Percentiles rank a stretch among this genome's conserved stretches.
Evolutionary conservation across 2,329 filamentous ascomycete genomes (phyloP).

Genomic region (Paradendryphiella salina): DNA sequence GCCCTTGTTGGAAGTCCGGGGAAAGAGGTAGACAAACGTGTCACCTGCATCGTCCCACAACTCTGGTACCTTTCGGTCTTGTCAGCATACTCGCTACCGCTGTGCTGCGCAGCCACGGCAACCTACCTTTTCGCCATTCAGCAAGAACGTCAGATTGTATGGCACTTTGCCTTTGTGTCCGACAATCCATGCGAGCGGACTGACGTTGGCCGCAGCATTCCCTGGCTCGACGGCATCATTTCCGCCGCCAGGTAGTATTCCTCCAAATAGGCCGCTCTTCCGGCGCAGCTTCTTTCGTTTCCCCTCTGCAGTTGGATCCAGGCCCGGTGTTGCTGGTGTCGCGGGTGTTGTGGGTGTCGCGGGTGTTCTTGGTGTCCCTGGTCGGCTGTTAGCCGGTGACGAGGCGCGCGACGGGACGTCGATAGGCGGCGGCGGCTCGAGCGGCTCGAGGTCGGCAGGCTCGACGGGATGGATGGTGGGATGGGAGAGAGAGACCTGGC

Average conservation of each 20-base stretch:
- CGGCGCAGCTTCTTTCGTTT: constrained; percentile 42
- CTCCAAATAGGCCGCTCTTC: constrained; percentile 42
- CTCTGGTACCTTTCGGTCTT: constrained; percentile 54
- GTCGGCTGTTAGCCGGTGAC: constrained; percentile 36
- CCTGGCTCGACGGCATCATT: constrained; percentile 23
- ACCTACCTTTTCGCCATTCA: constrained; percentile 56
- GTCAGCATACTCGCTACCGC: constrained; percentile 16
- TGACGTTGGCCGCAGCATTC: constrained; percentile 7
- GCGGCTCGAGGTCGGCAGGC: constrained; percentile 28
- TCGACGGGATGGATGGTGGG: constrained; percentile 37
- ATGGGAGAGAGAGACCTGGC: constrained; percentile 19
- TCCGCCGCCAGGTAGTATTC: constrained; percentile 23
- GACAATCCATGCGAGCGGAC: constrained; percentile 60
- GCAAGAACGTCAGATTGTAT: constrained; percentile 58
- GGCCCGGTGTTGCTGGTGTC: constrained; percentile 17
- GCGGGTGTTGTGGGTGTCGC: constrained; percentile 26
- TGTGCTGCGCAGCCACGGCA: constrained; percentile 4
- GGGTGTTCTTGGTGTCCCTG: constrained; percentile 19
- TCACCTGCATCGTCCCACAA: constrained; percentile 67
- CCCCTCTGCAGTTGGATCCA: constrained; percentile 22
- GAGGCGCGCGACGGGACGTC: constrained; percentile 32
- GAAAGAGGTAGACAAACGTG: constrained; percentile 65
- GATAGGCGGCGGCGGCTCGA: constrained; percentile 36
- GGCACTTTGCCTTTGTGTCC: constrained; percentile 60
- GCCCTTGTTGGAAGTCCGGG: constrained; percentile 58